Base-by-base conservation (phyloP, 73 alveolate genomes). In the Urostyla sp. region DNA sequence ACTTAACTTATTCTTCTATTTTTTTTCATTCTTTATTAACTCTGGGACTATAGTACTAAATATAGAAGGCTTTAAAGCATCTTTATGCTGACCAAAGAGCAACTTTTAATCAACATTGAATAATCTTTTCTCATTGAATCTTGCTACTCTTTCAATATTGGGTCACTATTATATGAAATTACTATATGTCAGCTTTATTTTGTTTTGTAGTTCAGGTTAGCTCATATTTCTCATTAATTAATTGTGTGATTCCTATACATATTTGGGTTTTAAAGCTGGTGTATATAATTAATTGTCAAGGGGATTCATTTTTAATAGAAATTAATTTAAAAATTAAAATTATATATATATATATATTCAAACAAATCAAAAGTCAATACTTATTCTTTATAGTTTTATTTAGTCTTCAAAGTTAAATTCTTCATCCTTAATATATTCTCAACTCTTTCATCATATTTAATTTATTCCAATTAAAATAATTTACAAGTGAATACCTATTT, bases 81-180 rank as follows among this genome's bases (percentile, higher is more conserved):
- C 79, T 34, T 23, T 63, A 40, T 63, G 37, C 20, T 63, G 79
- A 3, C 79, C 79, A 23, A 63, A 63, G 21, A 63, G 60, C n/a
- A 63, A 16, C 23, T 63, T 63, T 11, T 46, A 36, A 23, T 63
- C 79, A 63, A 43, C 37, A 13, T 57, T 43, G 60, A 63, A 63
- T 7, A 63, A 23, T 40, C 44, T 63, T 6, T 15, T 31, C 27
- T 63, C 31, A 43, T 63, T 63, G 23, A 27, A 36, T n/a, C 30
- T 35, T 16, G 44, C 79, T 10, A 63, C 79, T 63, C 79, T 63
- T 43, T 63, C 79, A 38, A 40, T 43, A 20, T 63, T 8, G 8
- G 61, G n/a, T n/a, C n/a, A 43, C 79, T 63, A 43, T 63, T 63
- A 43, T 13, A 63, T 63, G 8, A 63, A 57, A 63, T 63, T 63